These are phyloP conservation scores for Pseudotulostoma volvatum DNA, from an alignment of 495 filamentous ascomycete species.

Conservation along the genomic window DNA sequence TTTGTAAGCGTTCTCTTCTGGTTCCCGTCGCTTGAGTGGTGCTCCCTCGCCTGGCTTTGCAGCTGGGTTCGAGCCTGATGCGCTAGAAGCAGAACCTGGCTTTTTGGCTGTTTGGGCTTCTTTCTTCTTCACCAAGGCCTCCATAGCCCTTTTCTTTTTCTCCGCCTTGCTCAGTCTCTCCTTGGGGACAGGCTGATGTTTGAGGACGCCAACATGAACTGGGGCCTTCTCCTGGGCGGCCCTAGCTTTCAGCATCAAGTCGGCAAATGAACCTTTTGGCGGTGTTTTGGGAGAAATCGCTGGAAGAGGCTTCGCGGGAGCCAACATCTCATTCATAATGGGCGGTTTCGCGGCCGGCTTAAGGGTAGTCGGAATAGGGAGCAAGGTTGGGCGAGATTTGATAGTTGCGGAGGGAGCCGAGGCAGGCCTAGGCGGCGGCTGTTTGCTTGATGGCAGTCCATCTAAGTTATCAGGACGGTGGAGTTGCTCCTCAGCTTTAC, in stretches of 20 bases:
- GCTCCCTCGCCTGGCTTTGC: slow-evolving; percentile 10
- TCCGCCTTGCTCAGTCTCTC: slow-evolving; percentile 25
- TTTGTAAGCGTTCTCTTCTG: slow-evolving; percentile 28
- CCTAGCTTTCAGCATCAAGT: slow-evolving; percentile 26
- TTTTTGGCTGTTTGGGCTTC: slow-evolving; percentile 15
- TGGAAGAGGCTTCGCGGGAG: slow-evolving; percentile 20
- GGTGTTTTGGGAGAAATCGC: no score
- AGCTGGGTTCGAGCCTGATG: slow-evolving; percentile 8
- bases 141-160: slow-evolving; percentile 21
- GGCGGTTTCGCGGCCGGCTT: slow-evolving; percentile 10
- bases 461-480: slow-evolving; percentile 16
- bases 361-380: slow-evolving; percentile 4
- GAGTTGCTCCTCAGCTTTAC: slow-evolving; percentile 29
- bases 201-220: slow-evolving; percentile 20
- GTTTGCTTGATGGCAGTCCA: slow-evolving; percentile 8
- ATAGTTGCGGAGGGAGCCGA: slow-evolving; percentile 5
- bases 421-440: slow-evolving; percentile 3
- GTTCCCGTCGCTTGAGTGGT: slow-evolving; percentile 12
- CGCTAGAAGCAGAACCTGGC: no score
- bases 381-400: slow-evolving; percentile 9
- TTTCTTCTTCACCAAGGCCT: slow-evolving; percentile 20
- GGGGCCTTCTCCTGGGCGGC: slow-evolving; percentile 21
- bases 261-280: slow-evolving; percentile 28
- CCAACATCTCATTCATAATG: no score
- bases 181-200: slow-evolving; percentile 21